Percentiles rank a stretch among this genome's conserved stretches.
These are phyloP conservation scores for Isabelozyma heimii DNA, from an alignment of 805 yeast genomes.

Conservation along the genomic window DNA sequence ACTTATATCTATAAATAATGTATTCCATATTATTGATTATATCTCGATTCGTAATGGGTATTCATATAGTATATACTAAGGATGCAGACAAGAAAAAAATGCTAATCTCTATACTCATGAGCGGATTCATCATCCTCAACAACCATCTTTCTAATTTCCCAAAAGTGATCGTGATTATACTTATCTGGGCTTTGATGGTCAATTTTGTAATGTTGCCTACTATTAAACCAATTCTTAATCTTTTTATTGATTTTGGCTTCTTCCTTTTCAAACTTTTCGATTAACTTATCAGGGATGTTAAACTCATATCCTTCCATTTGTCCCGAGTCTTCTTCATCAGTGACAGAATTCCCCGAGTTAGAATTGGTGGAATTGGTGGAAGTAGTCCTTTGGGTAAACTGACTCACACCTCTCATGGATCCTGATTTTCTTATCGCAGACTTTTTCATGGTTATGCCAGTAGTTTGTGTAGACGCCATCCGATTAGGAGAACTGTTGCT, in stretches of 20 bases:
- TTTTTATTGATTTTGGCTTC: constrained; percentile 33
- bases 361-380: constrained; percentile 21
- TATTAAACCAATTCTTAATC: constrained; percentile 37
- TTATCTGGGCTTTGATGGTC: constrained; percentile 7
- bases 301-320: constrained; percentile 21
- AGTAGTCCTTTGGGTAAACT: constrained; percentile 35
- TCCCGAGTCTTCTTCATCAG: constrained; percentile 1
- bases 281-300: constrained; percentile 20
- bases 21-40: background rate
- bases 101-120: background rate
- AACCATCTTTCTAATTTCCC: constrained; percentile 45
- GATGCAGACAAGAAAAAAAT: background rate
- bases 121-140: constrained; percentile 24
- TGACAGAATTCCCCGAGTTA: constrained; percentile 5
- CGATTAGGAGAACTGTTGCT: background rate
- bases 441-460: background rate
- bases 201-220: constrained; percentile 20
- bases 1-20: background rate
- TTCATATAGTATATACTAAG: background rate
- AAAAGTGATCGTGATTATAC: constrained; percentile 28
- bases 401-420: constrained; percentile 28
- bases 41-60: background rate
- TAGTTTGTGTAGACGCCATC: background rate
- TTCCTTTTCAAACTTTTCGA: constrained; percentile 33
- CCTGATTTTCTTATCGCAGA: background rate